A percentile compares a stretch with the other conserved stretches of the same genome.
These are phyloP conservation scores for Nicotiana knightiana DNA, from an alignment of 257 asterid species.

Conservation along the genomic window DNA sequence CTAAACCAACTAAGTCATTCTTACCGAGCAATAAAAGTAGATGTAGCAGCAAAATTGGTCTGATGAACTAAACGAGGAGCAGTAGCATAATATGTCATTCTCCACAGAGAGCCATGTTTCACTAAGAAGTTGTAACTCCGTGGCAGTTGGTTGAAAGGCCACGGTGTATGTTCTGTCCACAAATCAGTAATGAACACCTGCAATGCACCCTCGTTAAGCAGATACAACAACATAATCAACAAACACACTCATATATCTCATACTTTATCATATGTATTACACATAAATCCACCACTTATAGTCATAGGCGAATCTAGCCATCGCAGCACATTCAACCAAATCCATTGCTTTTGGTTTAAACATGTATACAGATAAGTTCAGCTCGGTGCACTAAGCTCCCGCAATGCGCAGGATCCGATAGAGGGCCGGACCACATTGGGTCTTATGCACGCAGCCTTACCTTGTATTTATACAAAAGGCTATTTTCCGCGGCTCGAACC, in stretches of 20 bases:
- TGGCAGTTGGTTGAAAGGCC: slow-evolving; percentile 99
- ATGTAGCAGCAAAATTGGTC: slow-evolving; percentile 94
- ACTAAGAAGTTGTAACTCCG: slow-evolving; percentile 94
- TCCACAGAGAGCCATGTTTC: slow-evolving; percentile 91
- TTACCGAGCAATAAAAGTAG: slow-evolving; percentile 94
- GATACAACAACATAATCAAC: slow-evolving; percentile 9
- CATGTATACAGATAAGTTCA: not conserved
- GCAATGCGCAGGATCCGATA: no score
- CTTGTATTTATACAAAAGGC: no score
- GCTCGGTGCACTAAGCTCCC: no score
- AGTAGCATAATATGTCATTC: slow-evolving; percentile 82
- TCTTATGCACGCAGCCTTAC: no score
- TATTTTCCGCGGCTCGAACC: no score
- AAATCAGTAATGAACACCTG: slow-evolving; percentile 90
- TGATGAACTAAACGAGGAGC: slow-evolving; percentile 89
- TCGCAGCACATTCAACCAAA: not conserved
- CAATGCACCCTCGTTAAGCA: slow-evolving; percentile 20
- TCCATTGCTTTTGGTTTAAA: not conserved
- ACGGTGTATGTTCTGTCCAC: slow-evolving; percentile 98
- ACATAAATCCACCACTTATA: not conserved
- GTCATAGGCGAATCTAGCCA: not conserved
- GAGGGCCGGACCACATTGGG: no score
- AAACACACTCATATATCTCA: not conserved
- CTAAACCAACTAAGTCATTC: slow-evolving; percentile 8
- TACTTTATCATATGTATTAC: not conserved